phyloP scores from a whole-genome alignment of 129 eudicot species.

The Ambrosia artemisiifolia region DNA sequence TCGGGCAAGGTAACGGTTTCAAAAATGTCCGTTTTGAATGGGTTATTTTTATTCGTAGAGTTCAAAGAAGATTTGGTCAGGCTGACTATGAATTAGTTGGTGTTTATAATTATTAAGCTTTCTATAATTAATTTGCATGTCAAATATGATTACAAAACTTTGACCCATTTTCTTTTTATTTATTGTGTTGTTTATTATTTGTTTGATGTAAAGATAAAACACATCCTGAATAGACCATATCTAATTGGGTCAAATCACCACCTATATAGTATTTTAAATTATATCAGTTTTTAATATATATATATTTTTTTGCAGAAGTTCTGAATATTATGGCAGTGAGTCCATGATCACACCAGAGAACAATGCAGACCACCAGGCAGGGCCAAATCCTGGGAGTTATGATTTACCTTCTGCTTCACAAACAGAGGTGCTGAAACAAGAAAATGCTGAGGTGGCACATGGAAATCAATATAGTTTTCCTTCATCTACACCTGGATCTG shows the following conservation, averaged over 20 bases:
- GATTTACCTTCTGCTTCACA: conserved; percentile 75
- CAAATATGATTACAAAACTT: neutral
- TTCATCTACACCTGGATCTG: conserved; percentile 59
- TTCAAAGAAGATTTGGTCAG: neutral
- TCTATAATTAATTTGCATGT: neutral
- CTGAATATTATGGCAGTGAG: conserved; percentile 73
- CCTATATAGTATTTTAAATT: neutral
- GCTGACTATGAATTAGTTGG: neutral
- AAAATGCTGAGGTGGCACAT: conserved; percentile 54
- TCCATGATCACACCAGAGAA: conserved; percentile 57
- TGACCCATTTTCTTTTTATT: neutral
- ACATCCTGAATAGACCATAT: neutral
- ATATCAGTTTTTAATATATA: neutral
- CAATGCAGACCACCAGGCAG: conserved; percentile 45
- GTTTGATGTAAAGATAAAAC: neutral
- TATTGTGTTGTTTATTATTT: too few species aligned
- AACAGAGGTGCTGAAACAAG: conserved; percentile 68
- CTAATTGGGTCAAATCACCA: neutral
- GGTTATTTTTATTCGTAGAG: neutral
- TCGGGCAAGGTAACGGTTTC: neutral
- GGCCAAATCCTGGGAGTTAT: conserved; percentile 43
- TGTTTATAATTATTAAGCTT: neutral
- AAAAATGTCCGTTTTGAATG: neutral
- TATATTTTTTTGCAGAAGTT: conserved; percentile 42
- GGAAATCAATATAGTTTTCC: conserved; percentile 65